Conservation (phyloP, 371 early-diverging fungal species). For the Mucor circinelloides region DNA sequence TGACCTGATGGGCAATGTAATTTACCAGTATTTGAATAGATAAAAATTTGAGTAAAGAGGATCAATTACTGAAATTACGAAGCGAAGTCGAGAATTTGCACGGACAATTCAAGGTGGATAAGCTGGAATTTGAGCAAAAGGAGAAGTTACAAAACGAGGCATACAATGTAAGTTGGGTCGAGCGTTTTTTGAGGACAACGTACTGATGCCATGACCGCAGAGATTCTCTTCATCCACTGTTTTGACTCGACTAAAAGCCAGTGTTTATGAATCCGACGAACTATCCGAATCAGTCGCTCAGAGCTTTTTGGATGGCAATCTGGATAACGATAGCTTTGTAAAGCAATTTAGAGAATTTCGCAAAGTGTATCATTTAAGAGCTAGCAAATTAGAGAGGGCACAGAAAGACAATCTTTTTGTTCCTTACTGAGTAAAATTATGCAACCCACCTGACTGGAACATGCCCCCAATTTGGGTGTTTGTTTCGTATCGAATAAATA, state of each 20-base stretch:
- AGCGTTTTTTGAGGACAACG: too few species aligned
- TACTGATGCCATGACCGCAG: slow-evolving; percentile 19
- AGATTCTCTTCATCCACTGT: slow-evolving; percentile 63
- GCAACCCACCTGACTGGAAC: slow-evolving; percentile 19
- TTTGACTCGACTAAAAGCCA: slow-evolving; percentile 55
- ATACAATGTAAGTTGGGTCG: slow-evolving; percentile 44
- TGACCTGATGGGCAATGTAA: not conserved
- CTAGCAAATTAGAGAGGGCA: slow-evolving; percentile 60
- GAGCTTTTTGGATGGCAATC: slow-evolving; percentile 61
- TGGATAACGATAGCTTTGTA: slow-evolving; percentile 62
- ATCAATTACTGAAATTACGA: slow-evolving; percentile 45
- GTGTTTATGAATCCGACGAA: slow-evolving; percentile 64
- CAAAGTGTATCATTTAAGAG: slow-evolving; percentile 66
- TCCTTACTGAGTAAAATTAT: slow-evolving; percentile 14
- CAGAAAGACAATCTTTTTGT: slow-evolving; percentile 42
- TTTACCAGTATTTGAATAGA: slow-evolving; percentile 29
- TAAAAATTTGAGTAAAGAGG: slow-evolving; percentile 52
- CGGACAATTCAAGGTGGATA: slow-evolving; percentile 34
- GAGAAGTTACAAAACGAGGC: slow-evolving; percentile 60
- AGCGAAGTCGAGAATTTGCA: slow-evolving; percentile 43
- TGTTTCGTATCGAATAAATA: not conserved
- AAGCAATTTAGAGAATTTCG: slow-evolving; percentile 62
- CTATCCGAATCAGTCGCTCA: slow-evolving; percentile 64
- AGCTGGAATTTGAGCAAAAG: slow-evolving; percentile 50
- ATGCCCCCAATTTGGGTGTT: not conserved